These are phyloP conservation scores for Penicilliopsis zonata DNA, from an alignment of 495 filamentous ascomycete genomes.

Conservation along the genomic window DNA sequence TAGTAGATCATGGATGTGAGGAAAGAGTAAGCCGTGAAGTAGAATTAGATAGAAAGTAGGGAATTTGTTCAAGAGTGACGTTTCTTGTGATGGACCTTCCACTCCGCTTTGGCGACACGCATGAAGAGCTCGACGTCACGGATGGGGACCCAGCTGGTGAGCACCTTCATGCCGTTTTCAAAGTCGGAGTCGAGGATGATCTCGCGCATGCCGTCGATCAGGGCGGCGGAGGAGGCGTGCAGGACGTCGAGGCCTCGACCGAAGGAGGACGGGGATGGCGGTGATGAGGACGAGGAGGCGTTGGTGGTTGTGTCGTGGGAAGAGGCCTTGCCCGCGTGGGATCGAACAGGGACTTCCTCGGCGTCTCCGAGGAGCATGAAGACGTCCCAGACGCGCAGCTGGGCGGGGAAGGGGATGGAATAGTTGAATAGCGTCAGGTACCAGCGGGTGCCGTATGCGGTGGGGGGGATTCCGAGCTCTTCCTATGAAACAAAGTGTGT, in stretches of 20 bases:
- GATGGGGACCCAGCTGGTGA: constrained; percentile 92
- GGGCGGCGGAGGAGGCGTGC: constrained; percentile 79
- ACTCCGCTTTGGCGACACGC: constrained; percentile 87
- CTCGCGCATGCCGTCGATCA: constrained; percentile 86
- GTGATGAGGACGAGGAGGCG: constrained; percentile 5
- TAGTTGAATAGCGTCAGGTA: constrained; percentile 98
- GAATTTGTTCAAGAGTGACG: no score
- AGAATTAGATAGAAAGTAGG: no score
- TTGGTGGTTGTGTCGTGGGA: constrained; percentile 6
- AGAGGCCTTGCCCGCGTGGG: constrained; percentile 35
- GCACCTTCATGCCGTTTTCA: constrained; percentile 94
- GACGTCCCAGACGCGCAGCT: constrained; percentile 97
- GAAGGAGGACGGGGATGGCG: constrained; percentile 27
- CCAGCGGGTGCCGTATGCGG: constrained; percentile 91
- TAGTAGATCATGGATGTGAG: no score
- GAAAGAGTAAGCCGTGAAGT: no score
- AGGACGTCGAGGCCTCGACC: constrained; percentile 71
- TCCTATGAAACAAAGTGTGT: constrained; percentile 40
- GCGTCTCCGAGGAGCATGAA: constrained; percentile 93
- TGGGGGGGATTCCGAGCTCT: constrained; percentile 72
- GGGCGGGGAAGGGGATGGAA: constrained; percentile 88
- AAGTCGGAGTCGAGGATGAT: constrained; percentile 92
- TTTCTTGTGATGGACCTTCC: constrained; percentile 57
- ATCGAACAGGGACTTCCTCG: constrained; percentile 12
- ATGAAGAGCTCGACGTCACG: constrained; percentile 92